Evolutionary conservation across 106 monocot genomes (phyloP).

Genomic region (Apostasia ramifera): DNA sequence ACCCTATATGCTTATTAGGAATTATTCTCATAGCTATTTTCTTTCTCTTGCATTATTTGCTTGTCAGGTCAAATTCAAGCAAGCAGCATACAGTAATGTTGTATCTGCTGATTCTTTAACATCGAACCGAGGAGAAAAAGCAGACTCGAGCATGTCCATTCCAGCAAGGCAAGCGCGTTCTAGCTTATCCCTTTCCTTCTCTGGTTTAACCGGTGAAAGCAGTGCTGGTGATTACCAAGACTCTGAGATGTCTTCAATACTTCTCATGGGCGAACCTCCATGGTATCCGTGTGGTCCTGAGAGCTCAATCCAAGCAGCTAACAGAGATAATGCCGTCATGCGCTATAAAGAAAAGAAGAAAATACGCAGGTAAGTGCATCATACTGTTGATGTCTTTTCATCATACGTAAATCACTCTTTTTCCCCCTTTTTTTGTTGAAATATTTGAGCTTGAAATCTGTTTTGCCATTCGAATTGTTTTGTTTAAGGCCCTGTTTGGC

Average conservation of each 20-base stretch:
- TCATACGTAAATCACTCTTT: too few relatives aligned
- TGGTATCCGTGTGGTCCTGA: conserved; percentile 48
- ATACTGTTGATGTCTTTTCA: too few relatives aligned
- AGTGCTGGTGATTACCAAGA: conserved; percentile 64
- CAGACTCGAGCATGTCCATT: conserved; percentile 39
- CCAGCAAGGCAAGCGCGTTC: conserved; percentile 42
- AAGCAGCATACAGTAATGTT: conserved; percentile 30
- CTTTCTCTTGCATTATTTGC: conserved; percentile 26
- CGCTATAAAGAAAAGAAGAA: conserved; percentile 99
- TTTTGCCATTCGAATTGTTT: too few relatives aligned
- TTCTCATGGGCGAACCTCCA: conserved; percentile 56
- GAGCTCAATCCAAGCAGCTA: conserved; percentile 28
- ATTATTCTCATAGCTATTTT: not conserved
- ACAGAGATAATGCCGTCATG: conserved; percentile 69
- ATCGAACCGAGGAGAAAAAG: conserved; percentile 35
- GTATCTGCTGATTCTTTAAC: conserved; percentile 52
- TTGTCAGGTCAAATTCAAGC: conserved; percentile 27
- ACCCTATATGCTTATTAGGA: not conserved
- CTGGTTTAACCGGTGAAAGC: conserved; percentile 77
- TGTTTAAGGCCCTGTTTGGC: too few relatives aligned
- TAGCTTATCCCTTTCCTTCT: conserved; percentile 58
- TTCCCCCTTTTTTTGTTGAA: too few relatives aligned
- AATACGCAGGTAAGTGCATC: conserved; percentile 61
- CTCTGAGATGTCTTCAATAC: conserved; percentile 54
- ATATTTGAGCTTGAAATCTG: too few relatives aligned